phyloP scores from a whole-genome alignment of 148 eudicot species.

The Cornus suecica region DNA sequence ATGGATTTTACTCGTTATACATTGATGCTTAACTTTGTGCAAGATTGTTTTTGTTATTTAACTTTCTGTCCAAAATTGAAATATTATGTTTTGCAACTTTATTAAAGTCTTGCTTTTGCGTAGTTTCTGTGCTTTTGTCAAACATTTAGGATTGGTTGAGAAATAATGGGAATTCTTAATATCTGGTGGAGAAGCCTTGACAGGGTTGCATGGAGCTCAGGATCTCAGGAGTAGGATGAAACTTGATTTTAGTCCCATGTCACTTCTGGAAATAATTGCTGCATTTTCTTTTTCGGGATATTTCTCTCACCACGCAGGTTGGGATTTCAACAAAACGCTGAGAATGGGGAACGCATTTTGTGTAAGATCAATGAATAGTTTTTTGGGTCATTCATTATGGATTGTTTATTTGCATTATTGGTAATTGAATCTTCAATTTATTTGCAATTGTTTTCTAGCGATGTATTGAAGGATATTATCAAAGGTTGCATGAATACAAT shows the following conservation, averaged over 20 bases:
- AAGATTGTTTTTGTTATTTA: neutral
- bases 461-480: too few relatives aligned
- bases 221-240: neutral
- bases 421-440: too few relatives aligned
- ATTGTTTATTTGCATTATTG: neutral
- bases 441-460: neutral
- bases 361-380: neutral
- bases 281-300: too few relatives aligned
- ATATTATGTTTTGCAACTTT: neutral
- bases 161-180: neutral
- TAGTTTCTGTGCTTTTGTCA: neutral
- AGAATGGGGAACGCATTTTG: neutral
- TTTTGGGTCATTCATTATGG: neutral
- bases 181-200: neutral
- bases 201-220: neutral
- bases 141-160: neutral
- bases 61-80: neutral
- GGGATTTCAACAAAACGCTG: neutral
- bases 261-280: too few relatives aligned
- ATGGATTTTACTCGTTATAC: neutral
- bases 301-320: too few relatives aligned
- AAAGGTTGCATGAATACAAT: too few relatives aligned
- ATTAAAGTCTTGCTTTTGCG: neutral
- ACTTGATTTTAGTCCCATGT: neutral
- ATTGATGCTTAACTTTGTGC: neutral